Base-by-base conservation (phyloP, 495 filamentous ascomycete species). In the Beverwykella pulmonaria region DNA sequence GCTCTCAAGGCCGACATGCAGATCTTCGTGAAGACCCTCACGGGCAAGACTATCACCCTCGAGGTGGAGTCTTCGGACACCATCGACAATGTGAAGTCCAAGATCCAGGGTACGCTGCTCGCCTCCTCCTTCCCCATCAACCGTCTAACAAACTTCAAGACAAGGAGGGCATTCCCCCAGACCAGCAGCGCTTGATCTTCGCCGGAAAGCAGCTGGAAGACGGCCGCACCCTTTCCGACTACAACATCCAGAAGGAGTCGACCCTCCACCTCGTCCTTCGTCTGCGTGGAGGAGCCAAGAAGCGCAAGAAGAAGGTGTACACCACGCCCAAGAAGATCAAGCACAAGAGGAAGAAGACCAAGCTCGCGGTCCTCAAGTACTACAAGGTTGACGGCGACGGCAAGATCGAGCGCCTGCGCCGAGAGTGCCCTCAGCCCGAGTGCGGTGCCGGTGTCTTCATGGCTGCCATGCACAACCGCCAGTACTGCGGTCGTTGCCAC, bases 291-390 rank as follows among this genome's bases (percentile, higher is more conserved):
- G 94, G 94, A 82, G 92, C 82, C 76, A 98, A 98, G 92, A 98
- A 98, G 92, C 84, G 94, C 74, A 98, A 98, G 91, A 98, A 98
- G 93, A 98, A 98, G 92, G 94, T 98, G 63, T 98, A 98, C 88
- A 97, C 91, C 76, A 98, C 95, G 74, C 94, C 94, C 78, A 98
- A 98, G 93, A 98, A 98, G 90, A 98, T 98, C 90, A 98, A 98
- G 93, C 94, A 98, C 85, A 98, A 98, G 91, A 88, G 92, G 84
- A 98, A 97, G 90, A 92, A 91, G 92, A 96, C 90, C 86, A 98
- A 98, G 88, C 86, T 98, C 75, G 95, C 94, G 72, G 92, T 98
- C 74, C 92, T 98, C 76, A 98, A 98, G 89, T 98, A 97, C 91
- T 98, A 98, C 90, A 98, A 98, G 88, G 94, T 98, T 73, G 95